A percentile compares a stretch with the other conserved stretches of the same genome.
Conservation (phyloP, 345 rosid genomes). For the Gossypium ekmanianum region DNA sequence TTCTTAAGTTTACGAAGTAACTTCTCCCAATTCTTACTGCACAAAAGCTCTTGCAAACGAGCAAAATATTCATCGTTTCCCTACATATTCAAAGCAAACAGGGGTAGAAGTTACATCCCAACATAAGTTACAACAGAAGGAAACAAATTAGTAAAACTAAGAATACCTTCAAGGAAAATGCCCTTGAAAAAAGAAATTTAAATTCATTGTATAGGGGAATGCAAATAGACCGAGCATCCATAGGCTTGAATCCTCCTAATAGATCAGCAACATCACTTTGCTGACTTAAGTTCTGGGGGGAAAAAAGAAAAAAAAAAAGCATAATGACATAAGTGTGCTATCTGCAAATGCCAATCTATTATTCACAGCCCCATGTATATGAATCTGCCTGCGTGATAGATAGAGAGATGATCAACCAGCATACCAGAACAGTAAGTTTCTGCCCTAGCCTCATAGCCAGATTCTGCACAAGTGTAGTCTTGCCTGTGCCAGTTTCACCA, state of each 20-base stretch:
- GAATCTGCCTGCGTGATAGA: background rate
- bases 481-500: slow-evolving; percentile 99
- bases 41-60: slow-evolving; percentile 40
- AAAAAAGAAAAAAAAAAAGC: slow-evolving; percentile 11
- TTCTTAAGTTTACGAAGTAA: slow-evolving; percentile 47
- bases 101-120: slow-evolving; percentile 21
- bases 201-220: slow-evolving; percentile 70
- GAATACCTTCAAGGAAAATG: slow-evolving; percentile 49
- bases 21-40: slow-evolving; percentile 54
- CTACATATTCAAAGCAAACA: slow-evolving; percentile 39
- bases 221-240: slow-evolving; percentile 65
- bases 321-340: background rate
- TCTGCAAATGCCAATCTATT: slow-evolving; percentile 10
- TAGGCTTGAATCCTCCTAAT: slow-evolving; percentile 94
- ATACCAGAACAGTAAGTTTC: slow-evolving; percentile 86
- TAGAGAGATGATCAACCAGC: slow-evolving; percentile 11
- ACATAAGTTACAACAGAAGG: background rate
- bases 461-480: slow-evolving; percentile 93
- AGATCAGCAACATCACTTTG: slow-evolving; percentile 94
- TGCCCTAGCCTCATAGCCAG: slow-evolving; percentile 76
- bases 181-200: slow-evolving; percentile 48
- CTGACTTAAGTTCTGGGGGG: slow-evolving; percentile 83
- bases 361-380: background rate
- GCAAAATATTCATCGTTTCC: slow-evolving; percentile 35
- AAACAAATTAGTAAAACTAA: slow-evolving; percentile 9